Percentiles rank a stretch among this genome's conserved stretches.
Conservation (phyloP, 805 yeast genomes). For the Brettanomyces bruxellensis region DNA sequence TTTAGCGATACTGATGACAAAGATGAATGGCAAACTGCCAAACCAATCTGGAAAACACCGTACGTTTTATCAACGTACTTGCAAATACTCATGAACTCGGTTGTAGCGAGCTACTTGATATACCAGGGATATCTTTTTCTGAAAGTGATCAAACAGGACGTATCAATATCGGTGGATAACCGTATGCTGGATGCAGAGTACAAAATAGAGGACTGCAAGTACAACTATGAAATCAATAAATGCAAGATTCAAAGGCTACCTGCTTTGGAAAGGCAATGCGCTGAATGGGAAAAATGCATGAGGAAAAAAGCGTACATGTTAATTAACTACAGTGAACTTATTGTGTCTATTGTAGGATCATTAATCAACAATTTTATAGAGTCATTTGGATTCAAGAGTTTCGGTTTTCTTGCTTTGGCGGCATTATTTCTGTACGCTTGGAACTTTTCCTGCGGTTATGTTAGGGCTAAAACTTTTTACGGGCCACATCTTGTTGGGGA, state of each 20-base stretch:
- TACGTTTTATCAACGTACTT: constrained; percentile 54
- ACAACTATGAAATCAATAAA: constrained; percentile 42
- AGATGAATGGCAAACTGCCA: constrained; percentile 28
- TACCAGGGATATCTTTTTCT: constrained; percentile 4
- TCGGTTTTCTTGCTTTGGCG: constrained; percentile 1
- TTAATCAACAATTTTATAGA: constrained; percentile 56
- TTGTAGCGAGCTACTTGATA: constrained; percentile 26
- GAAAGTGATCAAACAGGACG: constrained; percentile 43
- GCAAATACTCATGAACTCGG: constrained; percentile 44
- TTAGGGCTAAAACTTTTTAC: constrained; percentile 31
- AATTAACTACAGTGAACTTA: constrained; percentile 45
- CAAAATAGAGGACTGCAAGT: constrained; percentile 46
- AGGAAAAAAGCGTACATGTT: constrained; percentile 39
- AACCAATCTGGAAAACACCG: constrained; percentile 44
- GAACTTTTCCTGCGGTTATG: constrained; percentile 59
- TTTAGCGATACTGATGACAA: constrained; percentile 38
- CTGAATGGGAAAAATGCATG: constrained; percentile 61
- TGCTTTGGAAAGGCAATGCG: constrained; percentile 47
- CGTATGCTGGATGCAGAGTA: constrained; percentile 35
- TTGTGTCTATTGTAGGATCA: constrained; percentile 56
- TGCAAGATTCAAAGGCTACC: constrained; percentile 53
- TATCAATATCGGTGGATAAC: constrained; percentile 39
- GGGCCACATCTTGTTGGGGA: neutral
- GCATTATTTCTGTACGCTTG: constrained; percentile 41
- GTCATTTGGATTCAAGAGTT: constrained; percentile 51